Base-by-base conservation (phyloP, 768 basidiomycete species). In the Suillus weaverae region DNA sequence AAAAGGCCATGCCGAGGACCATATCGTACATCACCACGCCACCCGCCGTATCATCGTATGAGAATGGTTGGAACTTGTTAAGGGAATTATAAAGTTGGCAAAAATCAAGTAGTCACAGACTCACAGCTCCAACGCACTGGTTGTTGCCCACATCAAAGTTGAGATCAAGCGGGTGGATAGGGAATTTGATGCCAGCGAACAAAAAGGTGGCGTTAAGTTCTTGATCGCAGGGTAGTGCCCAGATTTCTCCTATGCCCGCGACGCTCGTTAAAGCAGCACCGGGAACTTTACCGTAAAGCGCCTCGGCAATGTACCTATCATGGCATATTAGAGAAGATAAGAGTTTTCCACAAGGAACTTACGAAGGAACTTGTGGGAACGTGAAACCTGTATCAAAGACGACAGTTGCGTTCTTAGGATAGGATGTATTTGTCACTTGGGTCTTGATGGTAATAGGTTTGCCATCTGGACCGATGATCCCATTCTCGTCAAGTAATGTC, bases 371-470 rank as follows among this genome's bases (percentile, higher is more conserved):
- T 71, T 90, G 89, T 14, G 88, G 83, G 3, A 90, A 77, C 0
- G 88, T 82, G 72, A 89, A 91, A 0, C 91, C 90, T 5, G 88
- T 86, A 71, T 92, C 91, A 36, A 91, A 77, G 4, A 92, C 79
- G 5, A 84, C 84, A 2, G 87, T 88, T 9, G 85, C 76, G 67
- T 86, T 86, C 18, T 77, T 76, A 11, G 74, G 75, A 54, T 83
- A 74, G 33, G 76, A 73, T 1, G 79, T 77, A 36, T 80, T 75
- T 11, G 76, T 69, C 18, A 90, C 88, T 33, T 72, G 75, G 0
- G 85, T 84, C 5, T 68, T 71, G 54, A 86, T 69, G 22, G 77
- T 68, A 50, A 89, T 83, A 20, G 76, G 64, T 35, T 84, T 71
- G 7, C 87, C 87, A 62, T 88, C 81, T 0, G 88, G 87, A 2